phyloP scores from a whole-genome alignment of 2,329 filamentous ascomycete genomes.

The Pestalotiopsis sp. region DNA sequence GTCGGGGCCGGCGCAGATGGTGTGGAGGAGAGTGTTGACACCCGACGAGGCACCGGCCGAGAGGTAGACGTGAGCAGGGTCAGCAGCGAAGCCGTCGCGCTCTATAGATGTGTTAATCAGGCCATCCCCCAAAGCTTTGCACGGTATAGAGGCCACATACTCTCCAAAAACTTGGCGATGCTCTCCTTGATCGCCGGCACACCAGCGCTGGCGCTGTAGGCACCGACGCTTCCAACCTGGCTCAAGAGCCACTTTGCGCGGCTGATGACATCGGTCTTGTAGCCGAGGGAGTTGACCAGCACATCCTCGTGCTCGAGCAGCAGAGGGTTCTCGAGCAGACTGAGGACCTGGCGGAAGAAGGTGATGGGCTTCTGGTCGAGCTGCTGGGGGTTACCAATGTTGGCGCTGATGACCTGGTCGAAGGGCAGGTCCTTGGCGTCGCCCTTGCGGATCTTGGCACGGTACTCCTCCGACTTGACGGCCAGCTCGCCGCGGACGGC shows the following conservation, averaged over 20 bases:
- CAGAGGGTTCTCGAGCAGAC: conserved; percentile 84
- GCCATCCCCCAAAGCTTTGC: neutral
- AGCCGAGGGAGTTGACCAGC: conserved; percentile 74
- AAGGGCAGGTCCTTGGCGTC: conserved; percentile 69
- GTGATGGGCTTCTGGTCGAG: conserved; percentile 99
- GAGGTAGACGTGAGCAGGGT: conserved; percentile 82
- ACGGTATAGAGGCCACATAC: conserved; percentile 44
- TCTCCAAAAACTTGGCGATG: conserved; percentile 88
- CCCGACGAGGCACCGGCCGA: conserved; percentile 90
- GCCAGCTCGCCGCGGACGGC: conserved; percentile 95
- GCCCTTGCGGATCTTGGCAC: conserved; percentile 67
- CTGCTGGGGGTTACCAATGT: conserved; percentile 99
- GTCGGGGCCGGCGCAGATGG: conserved; percentile 76
- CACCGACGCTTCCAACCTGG: conserved; percentile 87
- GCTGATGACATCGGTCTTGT: conserved; percentile 86
- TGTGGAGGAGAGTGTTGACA: conserved; percentile 88
- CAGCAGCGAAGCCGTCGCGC: conserved; percentile 84
- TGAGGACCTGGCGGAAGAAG: conserved; percentile 96
- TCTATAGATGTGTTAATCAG: conserved; percentile 41
- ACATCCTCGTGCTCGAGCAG: conserved; percentile 81
- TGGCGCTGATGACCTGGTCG: conserved; percentile 88
- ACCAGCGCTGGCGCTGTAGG: conserved; percentile 93
- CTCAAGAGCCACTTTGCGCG: conserved; percentile 79
- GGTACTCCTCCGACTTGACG: conserved; percentile 88
- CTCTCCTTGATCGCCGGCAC: conserved; percentile 84